These are phyloP conservation scores for Chlamydomonas eustigma DNA, from an alignment of 139 green algal species.

Conservation along the genomic window DNA sequence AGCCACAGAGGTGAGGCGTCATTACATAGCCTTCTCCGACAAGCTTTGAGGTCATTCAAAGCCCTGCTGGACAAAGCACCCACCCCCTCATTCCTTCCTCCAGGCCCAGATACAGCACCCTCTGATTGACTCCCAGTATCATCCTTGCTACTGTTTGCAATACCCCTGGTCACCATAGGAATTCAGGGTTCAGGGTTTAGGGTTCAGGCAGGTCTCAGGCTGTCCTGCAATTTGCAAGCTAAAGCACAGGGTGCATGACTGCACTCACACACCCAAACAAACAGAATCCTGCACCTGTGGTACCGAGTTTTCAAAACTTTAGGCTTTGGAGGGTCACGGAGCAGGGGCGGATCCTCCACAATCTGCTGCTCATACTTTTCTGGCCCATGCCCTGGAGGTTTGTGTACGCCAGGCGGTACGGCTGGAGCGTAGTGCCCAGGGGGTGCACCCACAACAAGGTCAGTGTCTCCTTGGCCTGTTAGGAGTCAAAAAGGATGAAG, in stretches of 20 bases:
- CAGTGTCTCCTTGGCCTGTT: constrained; percentile 12
- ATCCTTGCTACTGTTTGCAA: no score
- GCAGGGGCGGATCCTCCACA: constrained; percentile 3
- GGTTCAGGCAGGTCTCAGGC: no score
- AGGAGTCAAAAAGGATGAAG: no score
- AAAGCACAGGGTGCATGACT: no score
- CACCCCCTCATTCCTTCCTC: background rate
- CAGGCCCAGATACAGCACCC: no score
- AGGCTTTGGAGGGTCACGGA: background rate
- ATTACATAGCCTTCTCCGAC: background rate
- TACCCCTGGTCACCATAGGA: no score
- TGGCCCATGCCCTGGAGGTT: no score
- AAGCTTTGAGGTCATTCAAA: background rate
- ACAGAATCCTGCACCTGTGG: no score
- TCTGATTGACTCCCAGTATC: no score
- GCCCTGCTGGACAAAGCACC: background rate
- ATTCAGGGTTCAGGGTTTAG: no score
- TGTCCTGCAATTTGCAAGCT: no score
- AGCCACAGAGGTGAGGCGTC: background rate
- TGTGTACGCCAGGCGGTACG: background rate
- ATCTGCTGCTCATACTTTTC: background rate
- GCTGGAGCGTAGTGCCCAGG: constrained; percentile 24
- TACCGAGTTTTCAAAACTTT: background rate
- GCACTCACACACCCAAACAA: no score
- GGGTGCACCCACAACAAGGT: constrained; percentile 26